Evolutionary conservation across 805 yeast species (phyloP), one percentile per base, ranked within the genome.

Genomic region (Lipomyces mesembrius): DNA sequence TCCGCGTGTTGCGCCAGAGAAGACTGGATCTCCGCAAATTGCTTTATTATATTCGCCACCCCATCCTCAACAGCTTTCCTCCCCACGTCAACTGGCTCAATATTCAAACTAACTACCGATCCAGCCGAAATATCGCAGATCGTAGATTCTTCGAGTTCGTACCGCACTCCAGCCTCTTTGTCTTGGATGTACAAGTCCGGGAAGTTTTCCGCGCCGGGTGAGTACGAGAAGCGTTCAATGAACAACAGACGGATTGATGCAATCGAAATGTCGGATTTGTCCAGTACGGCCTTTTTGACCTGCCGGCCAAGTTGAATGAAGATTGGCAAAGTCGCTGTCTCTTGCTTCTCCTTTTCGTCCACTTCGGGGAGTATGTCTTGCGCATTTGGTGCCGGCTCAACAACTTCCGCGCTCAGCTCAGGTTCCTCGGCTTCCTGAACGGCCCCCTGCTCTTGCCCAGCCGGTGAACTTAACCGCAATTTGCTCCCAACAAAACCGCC

Each of bases 141-240:
- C 32, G 82, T 77, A 20, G 80, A 81, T 53, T 92, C 93, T 68
- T 93, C 98, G 27, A 94, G 78, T 75, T 94, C 97, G 75, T 90
- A 95, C 1, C 88, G 82, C 0, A 92, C 83, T 0, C 84, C 84
- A 39, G 83, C 81, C 1, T 78, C 76, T 0, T 84, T 83, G 67
- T 91, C 96, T 67, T 83, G 87, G 5, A 92, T 82, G 72, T 90
- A 89, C 34, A 95, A 84, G 12, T 88, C 90, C 0, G 98, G 98
- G 71, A 92, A 91, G 1, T 85, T 78, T 12, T 86, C 84, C 0
- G 85, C 77, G 0, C 89, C 88, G 0, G 96, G 95, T 0, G 94
- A 84, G 75, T 89, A 92, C 1, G 94, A 91, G 79, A 92, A 93
- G 72, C 87, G 90, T 74, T 94, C 97, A 5, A 93, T 90, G 74